Conservation (phyloP, 768 basidiomycete genomes). For the Amanita jacksonii region DNA sequence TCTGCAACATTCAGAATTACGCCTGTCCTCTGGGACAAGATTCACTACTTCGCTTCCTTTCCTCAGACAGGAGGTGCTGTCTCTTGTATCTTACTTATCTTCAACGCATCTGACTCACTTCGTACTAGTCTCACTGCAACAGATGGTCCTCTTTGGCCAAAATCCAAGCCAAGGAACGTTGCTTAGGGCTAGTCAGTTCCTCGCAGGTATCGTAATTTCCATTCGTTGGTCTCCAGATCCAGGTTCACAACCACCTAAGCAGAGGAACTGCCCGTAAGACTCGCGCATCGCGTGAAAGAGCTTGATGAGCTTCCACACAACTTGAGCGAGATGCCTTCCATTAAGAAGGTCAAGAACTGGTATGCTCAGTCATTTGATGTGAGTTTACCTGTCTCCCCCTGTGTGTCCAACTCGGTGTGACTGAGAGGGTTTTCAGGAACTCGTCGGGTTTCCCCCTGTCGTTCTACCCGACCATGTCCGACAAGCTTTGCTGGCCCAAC, state of each 20-base stretch:
- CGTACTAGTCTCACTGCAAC: constrained; percentile 71
- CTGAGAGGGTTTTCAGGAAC: constrained; percentile 61
- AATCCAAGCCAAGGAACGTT: constrained; percentile 93
- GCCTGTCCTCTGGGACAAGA: constrained; percentile 76
- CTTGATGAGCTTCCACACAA: constrained; percentile 91
- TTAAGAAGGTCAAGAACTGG: constrained; percentile 95
- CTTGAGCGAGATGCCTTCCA: constrained; percentile 83
- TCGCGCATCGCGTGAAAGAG: constrained; percentile 95
- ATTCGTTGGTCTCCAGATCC: neutral
- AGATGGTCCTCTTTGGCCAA: constrained; percentile 97
- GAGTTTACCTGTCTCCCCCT: constrained; percentile 16
- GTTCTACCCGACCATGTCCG: constrained; percentile 57
- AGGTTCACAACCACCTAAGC: constrained; percentile 3
- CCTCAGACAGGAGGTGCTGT: constrained; percentile 82
- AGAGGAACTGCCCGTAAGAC: constrained; percentile 92
- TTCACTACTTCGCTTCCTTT: constrained; percentile 86
- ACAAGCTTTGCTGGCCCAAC: constrained; percentile 47
- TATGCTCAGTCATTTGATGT: constrained; percentile 99
- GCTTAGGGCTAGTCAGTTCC: constrained; percentile 84
- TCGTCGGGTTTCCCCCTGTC: constrained; percentile 80
- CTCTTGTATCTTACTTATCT: constrained; percentile 24
- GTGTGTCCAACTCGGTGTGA: too few relatives aligned
- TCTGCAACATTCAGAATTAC: constrained; percentile 65
- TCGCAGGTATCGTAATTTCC: constrained; percentile 43
- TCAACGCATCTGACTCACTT: constrained; percentile 36